Base-by-base conservation (phyloP, 2,329 filamentous ascomycete genomes). In the Microsporum ferrugineum region DNA sequence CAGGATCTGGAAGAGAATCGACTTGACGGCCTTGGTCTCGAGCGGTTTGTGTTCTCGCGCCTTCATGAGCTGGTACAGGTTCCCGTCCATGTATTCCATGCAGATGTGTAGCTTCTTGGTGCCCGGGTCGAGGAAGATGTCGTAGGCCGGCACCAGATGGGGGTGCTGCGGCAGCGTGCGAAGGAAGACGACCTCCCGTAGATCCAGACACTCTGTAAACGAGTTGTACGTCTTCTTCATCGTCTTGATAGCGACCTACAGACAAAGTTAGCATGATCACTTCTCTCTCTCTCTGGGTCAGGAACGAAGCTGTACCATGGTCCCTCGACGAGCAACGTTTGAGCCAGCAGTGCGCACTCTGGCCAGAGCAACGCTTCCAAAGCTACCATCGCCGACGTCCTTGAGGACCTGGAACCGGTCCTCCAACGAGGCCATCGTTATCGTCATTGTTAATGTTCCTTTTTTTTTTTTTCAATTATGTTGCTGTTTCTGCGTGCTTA, bases 1-100 rank as follows among this genome's bases (percentile, higher is more conserved):
- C 78, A 99, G 86, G 69, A 99, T 99, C 78, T 99, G 94, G 76
- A 89, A 96, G 41, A 99, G 81, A 65, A 99, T 95, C 78, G 92
- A 97, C 81, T 99, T 97, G 63, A 99, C 94, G 69, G 89, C 95
- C 63, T 83, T 84, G 60, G 88, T 88, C 70, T 99, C 94, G 33
- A 99, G 82, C 65, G 82, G 88, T 76, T 97, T 97, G 80, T 96
- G 92, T 68, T 99, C 94, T 63, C 94, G 85, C 59, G 94, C 88
- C 79, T 99, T 99, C 94, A 99, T 99, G 65, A 99, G 78, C 75
- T 99, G 94, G 75, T 99, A 99, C 0, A 99, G 82, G 74, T 99
- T 99, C 58, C 94, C 94, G 73, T 99, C 94, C 94, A 99, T 99
- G 76, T 95, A 96, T 78, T 99, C 94, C 94, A 99, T 99, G 71